Evolutionary conservation across 371 early-diverging fungal genomes (phyloP).

Genomic region (Apophysomyces elegans): DNA sequence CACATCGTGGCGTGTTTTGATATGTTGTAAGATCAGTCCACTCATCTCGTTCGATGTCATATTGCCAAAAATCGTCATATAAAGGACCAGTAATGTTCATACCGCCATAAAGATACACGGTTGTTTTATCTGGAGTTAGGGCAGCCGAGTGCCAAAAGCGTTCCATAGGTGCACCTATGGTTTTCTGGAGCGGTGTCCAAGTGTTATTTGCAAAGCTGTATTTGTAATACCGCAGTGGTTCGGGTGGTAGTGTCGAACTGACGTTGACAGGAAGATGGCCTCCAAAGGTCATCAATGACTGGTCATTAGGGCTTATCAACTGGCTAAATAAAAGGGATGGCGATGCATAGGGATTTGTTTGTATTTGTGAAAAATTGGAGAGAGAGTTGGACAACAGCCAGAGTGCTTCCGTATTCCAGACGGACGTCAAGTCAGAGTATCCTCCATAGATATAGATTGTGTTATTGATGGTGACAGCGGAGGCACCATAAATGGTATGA

Average conservation of each 20-base stretch:
- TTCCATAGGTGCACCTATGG: constrained; percentile 23
- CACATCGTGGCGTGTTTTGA: constrained; percentile 24
- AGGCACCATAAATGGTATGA: constrained; percentile 34
- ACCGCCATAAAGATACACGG: constrained; percentile 34
- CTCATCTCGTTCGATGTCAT: constrained; percentile 19
- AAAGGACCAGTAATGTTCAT: constrained; percentile 32
- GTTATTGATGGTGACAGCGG: constrained; percentile 24
- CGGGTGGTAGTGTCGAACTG: constrained; percentile 17
- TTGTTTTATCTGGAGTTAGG: background rate
- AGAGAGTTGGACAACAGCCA: constrained; percentile 25
- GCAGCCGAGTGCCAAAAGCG: constrained; percentile 37
- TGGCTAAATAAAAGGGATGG: constrained; percentile 33
- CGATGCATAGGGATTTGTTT: constrained; percentile 36
- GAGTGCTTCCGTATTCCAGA: constrained; percentile 38
- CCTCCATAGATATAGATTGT: constrained; percentile 39
- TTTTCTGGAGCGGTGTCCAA: constrained; percentile 38
- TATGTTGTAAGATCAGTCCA: constrained; percentile 19
- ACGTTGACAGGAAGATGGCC: constrained; percentile 29
- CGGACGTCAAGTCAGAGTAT: constrained; percentile 30
- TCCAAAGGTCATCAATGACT: constrained; percentile 30
- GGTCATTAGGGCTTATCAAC: constrained; percentile 14
- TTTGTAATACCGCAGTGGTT: constrained; percentile 33
- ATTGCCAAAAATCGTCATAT: constrained; percentile 31
- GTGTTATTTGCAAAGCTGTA: constrained; percentile 13
- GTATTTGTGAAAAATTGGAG: constrained; percentile 22